Base-by-base conservation (phyloP, 495 filamentous ascomycete genomes). In the Aspergillus nidulans region DNA sequence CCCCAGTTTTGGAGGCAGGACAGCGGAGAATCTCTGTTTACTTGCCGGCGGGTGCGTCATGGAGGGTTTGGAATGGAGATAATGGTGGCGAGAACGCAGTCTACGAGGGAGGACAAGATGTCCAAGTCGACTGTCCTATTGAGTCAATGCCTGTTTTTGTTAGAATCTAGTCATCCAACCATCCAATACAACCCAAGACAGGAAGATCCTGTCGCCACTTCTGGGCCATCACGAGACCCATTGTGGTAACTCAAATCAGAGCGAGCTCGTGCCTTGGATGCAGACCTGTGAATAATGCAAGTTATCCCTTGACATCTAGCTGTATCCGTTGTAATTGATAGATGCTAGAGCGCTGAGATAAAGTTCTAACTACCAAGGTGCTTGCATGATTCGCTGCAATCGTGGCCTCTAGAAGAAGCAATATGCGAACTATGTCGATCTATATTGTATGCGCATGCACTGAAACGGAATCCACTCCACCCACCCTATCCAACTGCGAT, bases 111-210 rank as follows among this genome's bases (percentile, higher is more conserved):
- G 72, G 70, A 1, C 56, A 52, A n/a, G 60, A 62, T 6, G 61
- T 79, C 13, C 65, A 69, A 21, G 66, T 79, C 10, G 68, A 68
- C 1, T 78, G 75, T 56, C 77, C 78, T 18, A 69, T 80, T 56
- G 74, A 78, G 24, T 65, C 61, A 4, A 80, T 79, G 73, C 79
- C 79, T 18, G 76, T 81, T 16, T 78, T 81, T 41, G 39, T 61
- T 16, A 51, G 61, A 13, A 28, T 56, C 13, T 63, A 53, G 10
- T 5, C 9, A 6, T 12, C 9, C 2, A 12, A 2, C 9, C 30
- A 34, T 6, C 30, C 30, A 34, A 34, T 34, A 12, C 30, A 34
- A 34, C 15, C 3, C 30, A 34, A n/a, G n/a, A n/a, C n/a, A n/a
- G n/a, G 30, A 6, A 34, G 30, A n/a, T 46, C 3, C 43, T 26